phyloP scores from a whole-genome alignment of 2,329 filamentous ascomycete species.

The Hirsutella rhossiliensis region DNA sequence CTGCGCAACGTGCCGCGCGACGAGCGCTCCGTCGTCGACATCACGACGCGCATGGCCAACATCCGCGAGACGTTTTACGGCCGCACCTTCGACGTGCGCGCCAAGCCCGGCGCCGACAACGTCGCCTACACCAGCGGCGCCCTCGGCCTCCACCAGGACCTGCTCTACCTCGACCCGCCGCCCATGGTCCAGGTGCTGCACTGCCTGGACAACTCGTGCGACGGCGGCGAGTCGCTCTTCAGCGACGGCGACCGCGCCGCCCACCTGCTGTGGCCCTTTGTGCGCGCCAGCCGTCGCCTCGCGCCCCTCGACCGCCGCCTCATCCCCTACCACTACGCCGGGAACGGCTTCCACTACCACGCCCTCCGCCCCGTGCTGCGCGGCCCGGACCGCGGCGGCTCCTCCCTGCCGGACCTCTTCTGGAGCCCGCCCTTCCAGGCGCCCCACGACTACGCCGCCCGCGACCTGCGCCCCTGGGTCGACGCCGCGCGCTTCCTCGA shows the following conservation, averaged over 20 bases:
- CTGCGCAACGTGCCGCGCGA: conserved; percentile 60
- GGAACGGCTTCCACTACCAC: conserved; percentile 52
- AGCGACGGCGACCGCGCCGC: conserved; percentile 59
- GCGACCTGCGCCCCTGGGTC: conserved; percentile 28
- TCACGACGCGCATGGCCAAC: conserved; percentile 63
- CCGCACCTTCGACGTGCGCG: conserved; percentile 77
- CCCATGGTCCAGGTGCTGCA: conserved; percentile 82
- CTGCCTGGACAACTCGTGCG: conserved; percentile 68
- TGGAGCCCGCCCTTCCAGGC: conserved; percentile 78
- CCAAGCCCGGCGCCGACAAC: conserved; percentile 74
- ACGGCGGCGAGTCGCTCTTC: conserved; percentile 79
- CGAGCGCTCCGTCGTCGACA: conserved; percentile 50
- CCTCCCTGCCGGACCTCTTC: conserved; percentile 22
- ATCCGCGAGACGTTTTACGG: conserved; percentile 88
- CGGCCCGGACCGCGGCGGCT: conserved; percentile 10
- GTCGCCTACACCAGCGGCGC: conserved; percentile 78
- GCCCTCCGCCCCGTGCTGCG: conserved; percentile 42
- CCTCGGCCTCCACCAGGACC: conserved; percentile 85
- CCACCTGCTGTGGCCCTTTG: conserved; percentile 17
- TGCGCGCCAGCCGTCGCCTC: conserved; percentile 2
- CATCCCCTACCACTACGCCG: conserved; percentile 58
- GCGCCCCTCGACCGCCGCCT: conserved; percentile 6
- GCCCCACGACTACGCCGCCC: conserved; percentile 21
- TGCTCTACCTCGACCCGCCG: conserved; percentile 71
- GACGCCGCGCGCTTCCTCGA: conserved; percentile 44